Evolutionary conservation across 805 yeast species (phyloP).

Genomic region (Candida montana): DNA sequence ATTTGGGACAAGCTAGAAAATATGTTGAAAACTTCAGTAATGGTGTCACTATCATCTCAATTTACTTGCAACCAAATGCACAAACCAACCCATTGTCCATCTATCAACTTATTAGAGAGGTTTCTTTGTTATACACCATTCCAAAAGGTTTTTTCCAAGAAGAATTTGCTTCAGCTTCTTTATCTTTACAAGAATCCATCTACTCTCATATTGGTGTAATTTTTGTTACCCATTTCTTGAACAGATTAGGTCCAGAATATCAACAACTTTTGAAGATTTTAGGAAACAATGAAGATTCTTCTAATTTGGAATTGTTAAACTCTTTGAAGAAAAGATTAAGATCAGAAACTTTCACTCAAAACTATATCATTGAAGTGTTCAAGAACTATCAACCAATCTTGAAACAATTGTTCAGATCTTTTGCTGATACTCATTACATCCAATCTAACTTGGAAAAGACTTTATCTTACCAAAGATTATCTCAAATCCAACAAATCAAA

Average conservation of each 20-base stretch:
- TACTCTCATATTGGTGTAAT: conserved; percentile 93
- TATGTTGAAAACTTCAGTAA: conserved; percentile 92
- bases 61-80: conserved; percentile 66
- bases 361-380: conserved; percentile 73
- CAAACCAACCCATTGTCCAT: conserved; percentile 60
- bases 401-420: conserved; percentile 79
- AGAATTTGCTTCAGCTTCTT: conserved; percentile 64
- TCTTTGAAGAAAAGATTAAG: conserved; percentile 84
- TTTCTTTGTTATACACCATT: conserved; percentile 83
- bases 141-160: conserved; percentile 81
- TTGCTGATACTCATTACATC: conserved; percentile 86
- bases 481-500: conserved; percentile 70
- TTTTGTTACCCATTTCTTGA: conserved; percentile 90
- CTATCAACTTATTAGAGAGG: conserved; percentile 88
- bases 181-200: conserved; percentile 90
- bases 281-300: conserved; percentile 45
- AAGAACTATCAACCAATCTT: conserved; percentile 64
- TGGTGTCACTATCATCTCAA: conserved; percentile 80
- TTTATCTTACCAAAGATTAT: conserved; percentile 78
- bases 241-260: conserved; percentile 90
- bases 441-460: conserved; percentile 68
- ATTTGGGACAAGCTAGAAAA: conserved; percentile 77
- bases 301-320: conserved; percentile 69
- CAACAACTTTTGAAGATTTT: conserved; percentile 60
- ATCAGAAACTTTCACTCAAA: conserved; percentile 88